A percentile compares a stretch with the other conserved stretches of the same genome.
Evolutionary conservation across 2,329 filamentous ascomycete species (phyloP).

Genomic region (Penicillium occitanis): DNA sequence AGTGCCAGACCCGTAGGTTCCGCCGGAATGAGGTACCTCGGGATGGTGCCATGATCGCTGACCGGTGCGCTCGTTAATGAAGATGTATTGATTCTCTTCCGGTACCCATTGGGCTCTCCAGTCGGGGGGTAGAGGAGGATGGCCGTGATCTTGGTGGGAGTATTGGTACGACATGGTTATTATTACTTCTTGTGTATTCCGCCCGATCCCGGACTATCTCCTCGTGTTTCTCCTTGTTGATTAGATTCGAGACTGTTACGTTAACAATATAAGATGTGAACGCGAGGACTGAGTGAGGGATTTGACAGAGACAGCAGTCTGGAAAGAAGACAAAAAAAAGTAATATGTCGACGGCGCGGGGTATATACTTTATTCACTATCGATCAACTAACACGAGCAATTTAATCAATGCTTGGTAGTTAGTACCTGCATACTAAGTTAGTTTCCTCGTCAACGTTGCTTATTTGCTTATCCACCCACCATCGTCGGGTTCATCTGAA

Average conservation of each 20-base stretch:
- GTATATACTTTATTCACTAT: conserved; percentile 6
- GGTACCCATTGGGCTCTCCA: conserved; percentile 18
- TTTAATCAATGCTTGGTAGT: neutral
- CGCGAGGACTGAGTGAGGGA: neutral
- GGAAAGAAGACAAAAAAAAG: neutral
- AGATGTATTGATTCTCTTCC: conserved; percentile 15
- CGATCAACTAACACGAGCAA: neutral
- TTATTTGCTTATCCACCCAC: conserved; percentile 1
- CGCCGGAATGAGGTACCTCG: conserved; percentile 9
- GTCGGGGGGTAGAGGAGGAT: conserved; percentile 18
- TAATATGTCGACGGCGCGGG: neutral
- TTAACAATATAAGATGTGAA: neutral
- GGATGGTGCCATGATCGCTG: conserved; percentile 20
- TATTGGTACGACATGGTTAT: conserved; percentile 19
- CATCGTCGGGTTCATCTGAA: neutral
- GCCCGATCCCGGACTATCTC: neutral
- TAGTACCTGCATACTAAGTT: conserved; percentile 3
- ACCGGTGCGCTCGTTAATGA: conserved; percentile 19
- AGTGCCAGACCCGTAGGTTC: conserved; percentile 2
- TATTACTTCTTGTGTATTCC: neutral
- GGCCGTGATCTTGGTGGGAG: conserved; percentile 21
- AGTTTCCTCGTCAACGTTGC: conserved; percentile 2
- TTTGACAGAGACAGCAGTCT: neutral
- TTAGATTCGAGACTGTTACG: neutral
- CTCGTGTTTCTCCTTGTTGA: neutral